Evolutionary conservation across 805 yeast species (phyloP), one percentile per base, ranked within the genome.

Genomic region (Saccharomycopsis javanensis): DNA sequence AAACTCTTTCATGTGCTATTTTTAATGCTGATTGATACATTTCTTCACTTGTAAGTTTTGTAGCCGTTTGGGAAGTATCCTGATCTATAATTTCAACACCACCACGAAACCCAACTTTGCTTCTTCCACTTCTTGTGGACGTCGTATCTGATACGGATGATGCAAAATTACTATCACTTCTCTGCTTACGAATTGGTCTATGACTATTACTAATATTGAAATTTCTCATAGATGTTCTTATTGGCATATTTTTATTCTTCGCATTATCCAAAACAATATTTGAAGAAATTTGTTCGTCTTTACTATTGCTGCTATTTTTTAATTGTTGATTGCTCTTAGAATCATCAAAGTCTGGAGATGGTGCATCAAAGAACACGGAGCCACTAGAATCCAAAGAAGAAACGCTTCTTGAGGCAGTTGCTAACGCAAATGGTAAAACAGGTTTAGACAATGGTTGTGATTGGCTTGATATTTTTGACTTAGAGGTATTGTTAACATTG

Each of bases 1-100:
- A 59, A 33, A 59, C 61, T 46, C 54, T 60, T 7, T 55, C 55
- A 5, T 53, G 37, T 3, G 60, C 62, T 6, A 54, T 55, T 34
- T 53, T 51, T 15, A 54, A n/a, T 11, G 62, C 60, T 20, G 54
- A 50, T 8, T 57, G 57, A 35, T 57, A 57, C 57, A 57, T 51
- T 48, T 59, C 60, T 11, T 50, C 38, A 16, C 55, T 31, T 5
- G 50, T 52, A 5, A 55, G 35, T 18, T 55, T 58, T 28, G 33
- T 42, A 4, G 54, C 16, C 34, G 25, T 30, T 16, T 3, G 18
- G 16, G 15, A 13, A 20, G 13, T 4, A 1, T 51, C 50, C 8
- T 34, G 27, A 15, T 53, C 51, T 15, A 57, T 60, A 25, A 48
- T 23, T 46, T 58, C 60, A 23, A 56, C 62, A 16, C 60, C 57